Evolutionary conservation across 2,329 filamentous ascomycete genomes (phyloP).

Genomic region (Colletotrichum costaricense): DNA sequence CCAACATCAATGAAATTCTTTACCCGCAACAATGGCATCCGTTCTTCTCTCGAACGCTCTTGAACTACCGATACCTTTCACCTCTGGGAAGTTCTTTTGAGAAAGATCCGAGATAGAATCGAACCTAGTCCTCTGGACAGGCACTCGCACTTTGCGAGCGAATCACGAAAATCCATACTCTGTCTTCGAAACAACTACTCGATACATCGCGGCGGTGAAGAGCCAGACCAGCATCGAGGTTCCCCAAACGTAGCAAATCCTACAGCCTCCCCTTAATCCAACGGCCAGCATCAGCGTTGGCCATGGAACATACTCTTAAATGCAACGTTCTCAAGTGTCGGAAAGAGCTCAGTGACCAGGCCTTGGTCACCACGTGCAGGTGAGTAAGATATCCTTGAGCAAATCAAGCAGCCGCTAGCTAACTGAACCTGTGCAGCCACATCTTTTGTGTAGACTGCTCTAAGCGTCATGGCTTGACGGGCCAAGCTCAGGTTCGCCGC

Average conservation of each 20-base stretch:
- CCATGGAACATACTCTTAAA: slow-evolving; percentile 79
- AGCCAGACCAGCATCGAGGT: background rate
- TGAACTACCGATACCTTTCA: background rate
- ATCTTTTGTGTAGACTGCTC: slow-evolving; percentile 87
- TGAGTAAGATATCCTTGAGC: slow-evolving; percentile 43
- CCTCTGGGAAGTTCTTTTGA: background rate
- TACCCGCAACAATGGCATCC: background rate
- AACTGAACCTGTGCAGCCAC: slow-evolving; percentile 57
- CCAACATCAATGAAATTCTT: background rate
- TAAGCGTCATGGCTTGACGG: slow-evolving; percentile 70
- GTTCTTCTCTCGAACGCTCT: background rate
- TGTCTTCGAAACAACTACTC: background rate
- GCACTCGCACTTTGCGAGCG: background rate
- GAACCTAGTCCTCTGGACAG: background rate
- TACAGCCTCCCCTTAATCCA: background rate
- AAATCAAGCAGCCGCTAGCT: background rate
- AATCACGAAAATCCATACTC: background rate
- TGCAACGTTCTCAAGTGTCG: slow-evolving; percentile 88
- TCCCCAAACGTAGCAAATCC: background rate
- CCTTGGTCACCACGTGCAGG: slow-evolving; percentile 92
- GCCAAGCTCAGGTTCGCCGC: slow-evolving; percentile 61
- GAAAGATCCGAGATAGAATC: background rate
- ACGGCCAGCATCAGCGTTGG: background rate
- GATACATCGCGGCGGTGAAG: too few species aligned
- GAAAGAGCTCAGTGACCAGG: slow-evolving; percentile 73